A percentile compares a stretch with the other conserved stretches of the same genome.
phyloP scores from a whole-genome alignment of 768 basidiomycete genomes.

The Phylloporus sp. region DNA sequence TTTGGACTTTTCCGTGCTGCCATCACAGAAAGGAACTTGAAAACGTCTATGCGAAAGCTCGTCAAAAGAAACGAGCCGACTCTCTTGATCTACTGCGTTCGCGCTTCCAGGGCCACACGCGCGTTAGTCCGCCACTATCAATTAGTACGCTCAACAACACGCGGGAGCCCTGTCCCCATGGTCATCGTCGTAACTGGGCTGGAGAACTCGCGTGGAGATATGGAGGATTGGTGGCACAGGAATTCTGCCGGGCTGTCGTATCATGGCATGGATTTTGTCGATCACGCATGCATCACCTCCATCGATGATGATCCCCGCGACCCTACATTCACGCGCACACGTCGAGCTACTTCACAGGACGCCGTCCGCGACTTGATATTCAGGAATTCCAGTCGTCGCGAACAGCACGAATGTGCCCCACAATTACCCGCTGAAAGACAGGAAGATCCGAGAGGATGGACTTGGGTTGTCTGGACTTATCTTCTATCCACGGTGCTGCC shows the following conservation, averaged over 20 bases:
- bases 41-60: conserved; percentile 29
- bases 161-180: conserved; percentile 30
- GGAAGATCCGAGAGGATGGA: conserved; percentile 5
- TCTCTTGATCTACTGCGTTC: conserved; percentile 40
- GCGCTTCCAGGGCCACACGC: conserved; percentile 37
- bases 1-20: conserved; percentile 22
- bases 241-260: conserved; percentile 20
- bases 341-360: conserved; percentile 22
- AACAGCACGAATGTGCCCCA: neutral
- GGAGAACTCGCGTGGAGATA: conserved; percentile 29
- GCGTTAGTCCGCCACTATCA: conserved; percentile 36
- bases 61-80: conserved; percentile 32
- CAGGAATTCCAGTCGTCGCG: conserved; percentile 13
- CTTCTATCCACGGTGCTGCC: conserved; percentile 10
- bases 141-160: conserved; percentile 30
- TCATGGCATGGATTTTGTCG: conserved; percentile 25
- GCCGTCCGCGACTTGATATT: conserved; percentile 22
- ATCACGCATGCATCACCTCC: conserved; percentile 33
- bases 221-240: conserved; percentile 34
- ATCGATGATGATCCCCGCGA: conserved; percentile 22
- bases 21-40: conserved; percentile 25
- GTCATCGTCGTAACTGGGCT: conserved; percentile 38
- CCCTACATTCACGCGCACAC: conserved; percentile 8
- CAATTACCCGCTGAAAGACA: neutral
- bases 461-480: conserved; percentile 12